These are phyloP conservation scores for Malus asiatica DNA, from an alignment of 306 rosid genomes.

Conservation along the genomic window DNA sequence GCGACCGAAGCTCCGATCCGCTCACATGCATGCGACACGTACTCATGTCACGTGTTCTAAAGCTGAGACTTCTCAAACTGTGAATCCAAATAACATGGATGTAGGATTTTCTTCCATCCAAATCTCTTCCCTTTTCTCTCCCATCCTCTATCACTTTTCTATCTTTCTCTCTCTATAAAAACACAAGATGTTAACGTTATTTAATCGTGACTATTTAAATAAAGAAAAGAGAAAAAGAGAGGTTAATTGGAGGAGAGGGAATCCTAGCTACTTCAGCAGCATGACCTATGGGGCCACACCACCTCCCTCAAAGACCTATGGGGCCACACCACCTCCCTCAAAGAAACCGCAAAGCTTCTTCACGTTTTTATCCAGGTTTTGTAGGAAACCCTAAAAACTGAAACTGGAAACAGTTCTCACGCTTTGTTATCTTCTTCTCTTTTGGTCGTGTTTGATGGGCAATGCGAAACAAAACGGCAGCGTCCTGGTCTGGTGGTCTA, in stretches of 20 bases:
- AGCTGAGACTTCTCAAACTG: background rate
- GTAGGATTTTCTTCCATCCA: no score
- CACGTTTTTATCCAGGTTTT: background rate
- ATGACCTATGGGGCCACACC: background rate
- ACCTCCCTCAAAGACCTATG: background rate
- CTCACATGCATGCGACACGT: background rate
- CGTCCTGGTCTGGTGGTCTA: background rate
- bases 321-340: background rate
- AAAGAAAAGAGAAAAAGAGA: no score
- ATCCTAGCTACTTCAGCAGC: background rate
- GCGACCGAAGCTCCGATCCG: background rate
- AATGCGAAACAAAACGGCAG: background rate
- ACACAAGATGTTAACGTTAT: no score
- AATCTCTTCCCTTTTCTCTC: no score
- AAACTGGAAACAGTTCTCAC: background rate
- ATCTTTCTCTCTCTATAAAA: no score
- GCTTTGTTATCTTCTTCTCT: background rate
- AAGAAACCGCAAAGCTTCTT: background rate
- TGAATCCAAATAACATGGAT: background rate
- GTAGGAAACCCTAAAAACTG: background rate
- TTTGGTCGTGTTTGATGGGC: slow-evolving; percentile 12
- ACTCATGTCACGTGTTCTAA: background rate
- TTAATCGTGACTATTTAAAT: no score
- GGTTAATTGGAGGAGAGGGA: no score
- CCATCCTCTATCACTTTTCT: no score